phyloP scores from a whole-genome alignment of 2,329 filamentous ascomycete genomes.

The Iodosphaeria phyllophila region DNA sequence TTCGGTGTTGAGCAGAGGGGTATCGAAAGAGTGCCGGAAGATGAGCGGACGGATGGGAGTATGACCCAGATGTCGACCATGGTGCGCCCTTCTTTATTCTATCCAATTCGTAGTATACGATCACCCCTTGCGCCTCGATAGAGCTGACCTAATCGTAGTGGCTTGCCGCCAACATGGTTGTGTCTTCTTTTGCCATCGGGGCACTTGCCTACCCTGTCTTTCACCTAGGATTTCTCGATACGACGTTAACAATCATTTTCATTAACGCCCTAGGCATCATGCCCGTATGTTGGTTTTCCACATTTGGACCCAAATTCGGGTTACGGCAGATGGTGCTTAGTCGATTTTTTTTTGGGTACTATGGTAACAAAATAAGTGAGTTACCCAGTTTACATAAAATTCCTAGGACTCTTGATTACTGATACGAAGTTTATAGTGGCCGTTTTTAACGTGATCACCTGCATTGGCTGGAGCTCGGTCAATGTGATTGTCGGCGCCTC shows the following conservation, averaged over 20 bases:
- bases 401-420: slow-evolving; percentile 1
- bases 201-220: slow-evolving; percentile 51
- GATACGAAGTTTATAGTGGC: too few species aligned
- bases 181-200: slow-evolving; percentile 59
- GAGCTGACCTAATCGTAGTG: slow-evolving; percentile 26
- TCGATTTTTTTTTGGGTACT: slow-evolving; percentile 59
- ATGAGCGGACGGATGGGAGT: slow-evolving; percentile 47
- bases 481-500: slow-evolving; percentile 69
- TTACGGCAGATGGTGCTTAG: slow-evolving; percentile 68
- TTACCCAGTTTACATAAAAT: slow-evolving; percentile 3
- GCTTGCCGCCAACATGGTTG: slow-evolving; percentile 63
- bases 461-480: slow-evolving; percentile 57
- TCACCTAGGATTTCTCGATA: slow-evolving; percentile 52
- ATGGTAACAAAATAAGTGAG: slow-evolving; percentile 47
- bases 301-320: slow-evolving; percentile 56
- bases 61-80: slow-evolving; percentile 52
- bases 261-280: slow-evolving; percentile 57
- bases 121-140: background rate
- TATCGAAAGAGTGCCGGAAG: slow-evolving; percentile 54
- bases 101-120: slow-evolving; percentile 2
- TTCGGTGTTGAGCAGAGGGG: slow-evolving; percentile 56
- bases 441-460: slow-evolving; percentile 51
- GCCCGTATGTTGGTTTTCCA: slow-evolving; percentile 61
- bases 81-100: slow-evolving; percentile 24
- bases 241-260: slow-evolving; percentile 52